These are phyloP conservation scores for Zizania palustris DNA, from an alignment of 202 grass and related monocot species.

Conservation along the genomic window DNA sequence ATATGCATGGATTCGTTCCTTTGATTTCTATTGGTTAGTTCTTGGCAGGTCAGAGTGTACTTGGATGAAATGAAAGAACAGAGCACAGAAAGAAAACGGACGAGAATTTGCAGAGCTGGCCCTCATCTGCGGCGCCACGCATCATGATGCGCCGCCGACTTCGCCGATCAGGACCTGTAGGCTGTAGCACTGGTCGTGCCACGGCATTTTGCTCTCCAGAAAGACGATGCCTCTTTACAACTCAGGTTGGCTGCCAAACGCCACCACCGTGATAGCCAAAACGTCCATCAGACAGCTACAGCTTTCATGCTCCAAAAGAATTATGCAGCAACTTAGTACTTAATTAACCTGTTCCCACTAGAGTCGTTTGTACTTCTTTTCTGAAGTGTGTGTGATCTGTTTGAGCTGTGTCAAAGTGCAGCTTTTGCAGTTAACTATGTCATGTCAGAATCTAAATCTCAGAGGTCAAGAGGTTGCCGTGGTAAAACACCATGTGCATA, in stretches of 20 bases:
- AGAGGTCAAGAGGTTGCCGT: not conserved
- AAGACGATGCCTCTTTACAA: constrained; percentile 25
- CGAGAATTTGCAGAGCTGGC: not conserved
- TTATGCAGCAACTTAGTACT: no score
- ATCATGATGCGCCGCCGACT: constrained; percentile 22
- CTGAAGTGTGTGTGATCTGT: not conserved
- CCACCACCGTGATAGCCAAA: constrained; percentile 30
- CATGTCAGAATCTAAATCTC: not conserved
- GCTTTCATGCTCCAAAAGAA: not conserved
- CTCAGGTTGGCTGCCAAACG: constrained; percentile 22
- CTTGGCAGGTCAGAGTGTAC: not conserved
- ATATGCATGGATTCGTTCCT: constrained; percentile 8
- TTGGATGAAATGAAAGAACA: not conserved
- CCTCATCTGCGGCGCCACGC: not conserved
- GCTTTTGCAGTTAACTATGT: not conserved
- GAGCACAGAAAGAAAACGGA: not conserved
- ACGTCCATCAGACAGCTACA: not conserved
- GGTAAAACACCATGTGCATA: constrained; percentile 1
- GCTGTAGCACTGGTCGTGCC: not conserved
- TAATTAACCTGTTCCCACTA: not conserved
- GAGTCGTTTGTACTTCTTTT: not conserved
- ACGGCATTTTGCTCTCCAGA: not conserved
- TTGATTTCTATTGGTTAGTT: not conserved
- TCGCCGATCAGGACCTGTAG: not conserved
- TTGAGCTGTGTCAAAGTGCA: not conserved